A percentile compares a stretch with the other conserved stretches of the same genome.
These are phyloP conservation scores for Furcasterigmium furcatum DNA, from an alignment of 2,329 filamentous ascomycete species.

Conservation along the genomic window DNA sequence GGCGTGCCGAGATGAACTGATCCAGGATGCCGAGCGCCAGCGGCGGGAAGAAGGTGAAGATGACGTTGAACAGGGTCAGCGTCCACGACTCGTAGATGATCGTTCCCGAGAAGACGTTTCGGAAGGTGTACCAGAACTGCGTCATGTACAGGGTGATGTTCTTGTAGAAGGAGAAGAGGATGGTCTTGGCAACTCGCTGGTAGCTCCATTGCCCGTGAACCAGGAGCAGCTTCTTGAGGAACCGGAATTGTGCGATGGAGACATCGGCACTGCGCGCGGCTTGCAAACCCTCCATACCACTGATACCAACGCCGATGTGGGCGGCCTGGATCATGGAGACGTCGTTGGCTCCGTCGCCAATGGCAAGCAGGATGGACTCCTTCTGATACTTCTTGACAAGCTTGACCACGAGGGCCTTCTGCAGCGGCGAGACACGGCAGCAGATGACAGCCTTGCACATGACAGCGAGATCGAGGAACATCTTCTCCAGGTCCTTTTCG, in stretches of 20 bases:
- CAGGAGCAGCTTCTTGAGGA: slow-evolving; percentile 85
- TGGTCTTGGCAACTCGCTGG: slow-evolving; percentile 93
- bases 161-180: slow-evolving; percentile 99
- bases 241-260: slow-evolving; percentile 93
- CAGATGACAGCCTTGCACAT: slow-evolving; percentile 99
- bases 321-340: slow-evolving; percentile 99
- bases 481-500: slow-evolving; percentile 88
- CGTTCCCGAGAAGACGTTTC: slow-evolving; percentile 96
- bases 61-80: slow-evolving; percentile 98
- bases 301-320: slow-evolving; percentile 96
- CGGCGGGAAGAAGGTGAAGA: slow-evolving; percentile 92
- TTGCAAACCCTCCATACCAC: slow-evolving; percentile 93
- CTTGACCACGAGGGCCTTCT: slow-evolving; percentile 97
- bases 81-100: slow-evolving; percentile 99
- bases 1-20: slow-evolving; percentile 91
- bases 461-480: slow-evolving; percentile 88
- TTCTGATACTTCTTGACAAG: slow-evolving; percentile 90
- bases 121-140: slow-evolving; percentile 98
- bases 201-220: slow-evolving; percentile 98
- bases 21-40: slow-evolving; percentile 95
- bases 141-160: slow-evolving; percentile 99
- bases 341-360: slow-evolving; percentile 96
- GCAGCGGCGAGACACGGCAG: slow-evolving; percentile 91
- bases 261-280: slow-evolving; percentile 95
- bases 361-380: slow-evolving; percentile 87